Evolutionary conservation across 2,329 filamentous ascomycete species (phyloP), one percentile per base, ranked within the genome.

Genomic region (Apiospora phragmitis): DNA sequence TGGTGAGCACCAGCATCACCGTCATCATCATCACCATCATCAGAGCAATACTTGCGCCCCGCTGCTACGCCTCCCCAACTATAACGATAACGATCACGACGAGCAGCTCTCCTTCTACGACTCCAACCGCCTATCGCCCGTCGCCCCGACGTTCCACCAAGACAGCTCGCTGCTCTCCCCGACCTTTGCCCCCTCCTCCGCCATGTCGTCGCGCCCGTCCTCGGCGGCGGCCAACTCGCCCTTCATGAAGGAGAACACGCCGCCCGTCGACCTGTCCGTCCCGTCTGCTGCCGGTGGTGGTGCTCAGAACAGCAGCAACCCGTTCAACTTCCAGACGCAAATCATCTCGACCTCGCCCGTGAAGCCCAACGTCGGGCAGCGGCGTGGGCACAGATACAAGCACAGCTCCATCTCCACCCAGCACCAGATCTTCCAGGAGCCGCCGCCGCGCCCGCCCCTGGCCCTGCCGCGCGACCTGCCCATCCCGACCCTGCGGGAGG

Each of bases 371-470:
- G 90, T 98, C 73, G 95, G 95, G 73, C 94, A 97, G 81, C 91
- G 96, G 74, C 92, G 95, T 72, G 96, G 96, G 73, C 96, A 99
- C 85, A 94, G 96, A 80, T 99, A 99, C 87, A 97, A 98, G 80
- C 95, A 98, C 84, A 97, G 93, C 80, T 97, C 94, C 80, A 92
- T 99, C 70, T 97, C 94, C 26, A 84, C 90, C 9, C 90, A 91
- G 76, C 95, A 98, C 80, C 95, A 98, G 81, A 97, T 98, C 81
- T 97, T 98, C 81, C 93, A 97, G 76, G 94, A 98, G 80, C 96
- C 96, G 8, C 91, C 94, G 0, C 92, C 90, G 5, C 89, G 95
- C 69, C 92, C 95, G 0, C 95, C 96, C 4, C 89, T 97, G 32
- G 93, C 95, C 47, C 89, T 99, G 0, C 96, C 96, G 1, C 94